Evolutionary conservation across 2,329 filamentous ascomycete species (phyloP), one percentile per base, ranked within the genome.

Genomic region (Fusarium pseudonygamai): DNA sequence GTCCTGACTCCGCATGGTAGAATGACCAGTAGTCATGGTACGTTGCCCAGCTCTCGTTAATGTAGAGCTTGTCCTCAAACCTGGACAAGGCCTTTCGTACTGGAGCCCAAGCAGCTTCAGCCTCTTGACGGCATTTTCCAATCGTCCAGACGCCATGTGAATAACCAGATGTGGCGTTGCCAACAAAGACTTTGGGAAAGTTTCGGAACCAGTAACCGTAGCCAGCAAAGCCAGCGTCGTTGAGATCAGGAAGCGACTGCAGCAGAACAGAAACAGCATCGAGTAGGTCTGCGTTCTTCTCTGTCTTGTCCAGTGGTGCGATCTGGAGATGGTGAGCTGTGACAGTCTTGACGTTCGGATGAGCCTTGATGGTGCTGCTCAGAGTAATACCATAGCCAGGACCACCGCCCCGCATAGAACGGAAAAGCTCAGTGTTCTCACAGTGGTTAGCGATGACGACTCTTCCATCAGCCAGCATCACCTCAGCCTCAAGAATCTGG

Each of bases 161-260:
- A 9, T 73, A 73, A 0, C 71, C 71, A 7, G 71, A 73, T 2
- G 70, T 73, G 3, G 70, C 71, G 30, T 73, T 71, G 0, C 66
- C 70, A 4, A 73, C 58, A 26, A 73, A 73, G 3, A 63, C 24
- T 0, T 40, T 67, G 0, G 40, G 66, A 4, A 55, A 71, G 34
- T 73, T 73, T 16, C 71, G 61, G 40, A 73, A 73, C 71, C 71
- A 73, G 36, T 59, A 73, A 1, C 71, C 66, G 3, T 73, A 73
- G 5, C 71, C 71, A 7, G 71, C 36, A 12, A 71, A 73, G 7
- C 71, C 71, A n/a, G 71, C 71, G 13, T 73, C 66, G 18, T 73
- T 73, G 15, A 73, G 71, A 7, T 71, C 70, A 4, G 70, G 71
- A 20, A 73, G 58, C 32, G 42, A 32, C 6, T 73, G 66, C 0